Base-by-base conservation (phyloP, 306 rosid genomes). In the Sicyos edulis region DNA sequence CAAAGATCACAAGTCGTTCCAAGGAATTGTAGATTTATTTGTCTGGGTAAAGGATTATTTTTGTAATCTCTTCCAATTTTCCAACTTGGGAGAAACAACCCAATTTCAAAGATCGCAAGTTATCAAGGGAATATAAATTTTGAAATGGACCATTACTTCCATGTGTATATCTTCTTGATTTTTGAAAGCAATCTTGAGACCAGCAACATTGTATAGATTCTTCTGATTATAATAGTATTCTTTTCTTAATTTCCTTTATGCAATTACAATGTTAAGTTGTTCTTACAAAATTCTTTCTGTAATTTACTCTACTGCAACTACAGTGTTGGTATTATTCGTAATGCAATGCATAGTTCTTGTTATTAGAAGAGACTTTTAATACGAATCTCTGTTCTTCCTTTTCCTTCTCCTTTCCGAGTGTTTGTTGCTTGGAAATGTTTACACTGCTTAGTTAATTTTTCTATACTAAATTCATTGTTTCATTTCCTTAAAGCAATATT, bases 401-500 rank as follows among this genome's bases (percentile, higher is more conserved):
- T 4, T 55, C 6, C 29, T 9, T 8, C 7, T 55, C 6, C 3
- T 10, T 20, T 8, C 7, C 10, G 8, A 9, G 32, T 10, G 29
- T 54, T 19, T 8, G 59, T 54, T 19, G 13, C 59, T 54, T 54
- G 26, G 13, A 17, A 10, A 12, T 13, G 32, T 5, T 55, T 4
- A 32, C 37, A 32, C 37, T 32, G 5, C 37, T 32, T 32, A 0
- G 10, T 16, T 24, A 58, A 5, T 58, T 57, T 57, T 2, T 57
- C 63, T 21, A 0, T 16, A 22, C 63, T 57, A 22, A 57, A 21
- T 8, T 57, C 17, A 9, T 24, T n/a, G 24, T 58, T 58, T 24
- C 64, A 58, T n/a, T 22, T 58, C n/a, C 64, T 22, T 58, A 24
- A 58, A 58, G 10, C 64, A 24, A 26, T 58, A 57, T 57, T 32